A percentile compares a stretch with the other conserved stretches of the same genome.
phyloP scores from a whole-genome alignment of 148 eudicot species.

The Persicaria tinctoria region DNA sequence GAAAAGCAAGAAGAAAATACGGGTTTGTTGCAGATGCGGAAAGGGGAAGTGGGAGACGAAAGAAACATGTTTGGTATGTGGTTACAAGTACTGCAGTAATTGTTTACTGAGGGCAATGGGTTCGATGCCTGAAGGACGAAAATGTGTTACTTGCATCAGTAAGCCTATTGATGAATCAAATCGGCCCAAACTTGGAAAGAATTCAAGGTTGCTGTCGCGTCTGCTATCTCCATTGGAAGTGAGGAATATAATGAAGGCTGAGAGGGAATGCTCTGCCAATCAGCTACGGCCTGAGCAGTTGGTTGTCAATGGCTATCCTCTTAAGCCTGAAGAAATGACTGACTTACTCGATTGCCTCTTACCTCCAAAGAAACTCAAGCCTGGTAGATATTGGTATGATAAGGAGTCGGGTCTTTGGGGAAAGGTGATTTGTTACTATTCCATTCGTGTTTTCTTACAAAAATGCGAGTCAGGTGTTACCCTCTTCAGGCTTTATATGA shows the following conservation, averaged over 20 bases:
- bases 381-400: conserved; percentile 94
- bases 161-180: conserved; percentile 82
- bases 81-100: conserved; percentile 75
- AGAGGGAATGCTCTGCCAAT: conserved; percentile 92
- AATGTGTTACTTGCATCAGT: conserved; percentile 91
- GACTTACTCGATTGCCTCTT: conserved; percentile 82
- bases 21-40: conserved; percentile 76
- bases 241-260: conserved; percentile 94
- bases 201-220: conserved; percentile 70
- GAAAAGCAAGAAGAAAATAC: conserved; percentile 45
- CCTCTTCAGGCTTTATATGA: background rate
- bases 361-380: conserved; percentile 80
- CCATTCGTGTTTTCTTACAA: background rate
- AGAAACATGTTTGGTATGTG: conserved; percentile 82
- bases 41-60: conserved; percentile 95
- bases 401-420: conserved; percentile 98
- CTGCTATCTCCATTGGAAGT: conserved; percentile 89
- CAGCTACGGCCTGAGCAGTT: conserved; percentile 97
- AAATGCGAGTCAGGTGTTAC: background rate
- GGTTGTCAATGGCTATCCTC: conserved; percentile 65
- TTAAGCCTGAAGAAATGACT: conserved; percentile 91
- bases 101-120: conserved; percentile 99
- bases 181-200: conserved; percentile 62
- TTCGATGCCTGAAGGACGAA: conserved; percentile 98
- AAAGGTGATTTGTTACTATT: conserved; percentile 42